Percentiles rank a stretch among this genome's conserved stretches.
phyloP scores from a whole-genome alignment of 305 asterid species.

The Fraxinus sp. region DNA sequence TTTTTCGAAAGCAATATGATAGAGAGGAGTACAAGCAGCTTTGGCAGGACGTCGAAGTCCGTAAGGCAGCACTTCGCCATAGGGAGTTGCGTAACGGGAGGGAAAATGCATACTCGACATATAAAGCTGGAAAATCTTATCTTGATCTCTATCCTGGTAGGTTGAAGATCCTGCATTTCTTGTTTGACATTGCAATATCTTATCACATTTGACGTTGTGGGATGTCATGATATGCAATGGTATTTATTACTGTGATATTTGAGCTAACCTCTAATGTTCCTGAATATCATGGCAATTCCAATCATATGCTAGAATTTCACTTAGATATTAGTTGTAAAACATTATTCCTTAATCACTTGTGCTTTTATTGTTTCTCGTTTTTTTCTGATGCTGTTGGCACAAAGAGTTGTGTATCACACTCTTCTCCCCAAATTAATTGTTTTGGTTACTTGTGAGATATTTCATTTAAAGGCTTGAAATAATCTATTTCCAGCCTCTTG shows the following conservation, averaged over 20 bases:
- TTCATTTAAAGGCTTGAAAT: neutral
- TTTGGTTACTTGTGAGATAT: neutral
- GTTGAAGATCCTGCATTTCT: neutral
- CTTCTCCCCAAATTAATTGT: neutral
- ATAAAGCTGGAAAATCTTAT: conserved; percentile 32
- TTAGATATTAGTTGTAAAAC: neutral
- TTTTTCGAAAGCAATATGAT: conserved; percentile 40
- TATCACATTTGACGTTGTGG: neutral
- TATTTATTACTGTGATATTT: neutral
- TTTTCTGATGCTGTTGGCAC: neutral
- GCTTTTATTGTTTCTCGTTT: neutral
- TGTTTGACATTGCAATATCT: neutral
- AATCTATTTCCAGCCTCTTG: neutral
- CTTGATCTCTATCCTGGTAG: conserved; percentile 40
- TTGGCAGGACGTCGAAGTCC: neutral
- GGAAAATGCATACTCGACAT: neutral
- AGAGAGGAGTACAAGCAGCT: conserved; percentile 27
- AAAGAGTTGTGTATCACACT: neutral
- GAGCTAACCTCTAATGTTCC: neutral
- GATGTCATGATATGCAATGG: neutral
- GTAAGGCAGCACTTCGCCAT: neutral
- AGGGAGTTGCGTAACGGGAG: conserved; percentile 21
- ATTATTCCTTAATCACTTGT: neutral
- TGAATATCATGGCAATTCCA: neutral
- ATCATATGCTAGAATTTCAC: neutral